Percentiles rank a stretch among this genome's conserved stretches.
These are phyloP conservation scores for Cryptococcus sp. DNA, from an alignment of 1,284 basidiomycete genomes.

Conservation along the genomic window DNA sequence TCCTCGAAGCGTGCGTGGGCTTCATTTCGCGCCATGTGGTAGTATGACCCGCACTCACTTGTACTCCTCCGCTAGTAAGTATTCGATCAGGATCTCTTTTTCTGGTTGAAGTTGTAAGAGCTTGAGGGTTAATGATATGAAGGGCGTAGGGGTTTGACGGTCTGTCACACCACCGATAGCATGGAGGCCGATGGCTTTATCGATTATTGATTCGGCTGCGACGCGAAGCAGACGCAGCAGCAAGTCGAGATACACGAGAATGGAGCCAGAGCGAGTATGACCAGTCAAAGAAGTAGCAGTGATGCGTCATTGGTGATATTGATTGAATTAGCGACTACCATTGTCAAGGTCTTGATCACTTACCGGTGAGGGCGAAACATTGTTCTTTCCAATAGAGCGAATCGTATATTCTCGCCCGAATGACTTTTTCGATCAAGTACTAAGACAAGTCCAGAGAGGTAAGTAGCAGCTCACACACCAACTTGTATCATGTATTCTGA, in stretches of 20 bases:
- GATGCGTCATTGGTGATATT: neutral
- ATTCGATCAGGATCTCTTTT: constrained; percentile 92
- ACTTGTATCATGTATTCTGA: neutral
- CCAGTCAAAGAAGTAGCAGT: neutral
- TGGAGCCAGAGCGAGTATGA: too few species aligned
- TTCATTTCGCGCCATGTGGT: neutral
- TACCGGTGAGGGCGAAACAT: constrained; percentile 87
- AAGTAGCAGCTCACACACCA: neutral
- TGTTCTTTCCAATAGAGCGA: constrained; percentile 96
- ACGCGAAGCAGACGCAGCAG: neutral
- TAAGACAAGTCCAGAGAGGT: constrained; percentile 46
- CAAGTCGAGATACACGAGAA: neutral
- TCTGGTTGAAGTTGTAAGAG: constrained; percentile 96
- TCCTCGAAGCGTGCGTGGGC: too few species aligned
- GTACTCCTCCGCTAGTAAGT: constrained; percentile 92
- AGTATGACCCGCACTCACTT: constrained; percentile 65
- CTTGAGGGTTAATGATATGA: constrained; percentile 88
- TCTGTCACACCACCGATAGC: constrained; percentile 86
- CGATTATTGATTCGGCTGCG: constrained; percentile 85
- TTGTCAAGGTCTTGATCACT: constrained; percentile 19
- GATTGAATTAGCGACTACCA: neutral
- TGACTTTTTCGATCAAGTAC: constrained; percentile 95
- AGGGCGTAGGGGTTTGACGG: constrained; percentile 88
- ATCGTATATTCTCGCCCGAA: constrained; percentile 94
- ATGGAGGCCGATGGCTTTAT: constrained; percentile 80